A percentile compares a stretch with the other conserved stretches of the same genome.
These are phyloP conservation scores for Imleria badia DNA, from an alignment of 768 basidiomycete species.

Conservation along the genomic window DNA sequence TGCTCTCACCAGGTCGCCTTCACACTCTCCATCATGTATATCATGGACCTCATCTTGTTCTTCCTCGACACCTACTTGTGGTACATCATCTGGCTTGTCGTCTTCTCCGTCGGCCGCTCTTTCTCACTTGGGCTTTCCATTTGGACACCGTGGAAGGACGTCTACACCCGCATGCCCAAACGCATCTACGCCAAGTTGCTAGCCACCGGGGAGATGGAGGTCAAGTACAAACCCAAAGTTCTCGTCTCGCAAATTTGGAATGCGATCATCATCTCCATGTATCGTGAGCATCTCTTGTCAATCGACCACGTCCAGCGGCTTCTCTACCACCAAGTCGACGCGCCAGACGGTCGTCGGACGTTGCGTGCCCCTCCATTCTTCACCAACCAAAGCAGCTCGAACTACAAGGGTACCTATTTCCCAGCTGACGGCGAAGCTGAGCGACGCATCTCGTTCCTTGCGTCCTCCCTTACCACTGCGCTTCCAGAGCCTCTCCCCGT, in stretches of 20 bases:
- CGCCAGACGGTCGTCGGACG: constrained; percentile 83
- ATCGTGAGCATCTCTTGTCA: constrained; percentile 95
- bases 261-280: constrained; percentile 99
- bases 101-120: constrained; percentile 87
- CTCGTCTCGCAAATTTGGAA: constrained; percentile 99
- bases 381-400: constrained; percentile 80
- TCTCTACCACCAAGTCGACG: constrained; percentile 95
- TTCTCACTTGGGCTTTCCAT: constrained; percentile 94
- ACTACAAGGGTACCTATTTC: constrained; percentile 84
- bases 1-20: constrained; percentile 95
- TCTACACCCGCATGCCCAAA: constrained; percentile 94
- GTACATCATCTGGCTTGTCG: constrained; percentile 99
- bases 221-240: constrained; percentile 99
- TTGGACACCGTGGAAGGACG: constrained; percentile 99
- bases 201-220: constrained; percentile 96
- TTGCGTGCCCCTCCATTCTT: constrained; percentile 98
- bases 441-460: constrained; percentile 97
- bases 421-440: constrained; percentile 93
- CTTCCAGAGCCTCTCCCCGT: constrained; percentile 94
- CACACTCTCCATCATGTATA: constrained; percentile 95
- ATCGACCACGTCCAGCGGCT: constrained; percentile 98
- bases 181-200: constrained; percentile 96
- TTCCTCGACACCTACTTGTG: constrained; percentile 99
- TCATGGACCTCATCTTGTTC: constrained; percentile 97
- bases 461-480: constrained; percentile 93